These are phyloP conservation scores for Atkinsonella hypoxylon DNA, from an alignment of 2,329 filamentous ascomycete species.

Conservation along the genomic window DNA sequence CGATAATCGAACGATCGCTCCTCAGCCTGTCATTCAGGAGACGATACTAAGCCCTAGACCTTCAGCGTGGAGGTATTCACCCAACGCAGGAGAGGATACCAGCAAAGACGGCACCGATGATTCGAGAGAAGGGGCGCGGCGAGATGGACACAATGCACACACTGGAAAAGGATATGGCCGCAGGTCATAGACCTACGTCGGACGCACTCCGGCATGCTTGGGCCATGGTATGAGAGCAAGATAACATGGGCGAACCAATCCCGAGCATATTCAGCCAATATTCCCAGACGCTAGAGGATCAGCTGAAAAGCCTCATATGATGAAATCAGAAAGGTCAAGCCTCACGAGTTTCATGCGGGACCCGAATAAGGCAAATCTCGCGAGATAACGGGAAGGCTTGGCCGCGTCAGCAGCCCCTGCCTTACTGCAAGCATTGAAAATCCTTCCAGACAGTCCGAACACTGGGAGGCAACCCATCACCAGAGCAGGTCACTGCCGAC, in stretches of 20 bases:
- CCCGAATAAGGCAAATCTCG: neutral
- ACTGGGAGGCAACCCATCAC: no score
- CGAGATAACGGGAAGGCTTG: neutral
- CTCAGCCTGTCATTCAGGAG: neutral
- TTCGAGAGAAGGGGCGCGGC: neutral
- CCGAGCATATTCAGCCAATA: neutral
- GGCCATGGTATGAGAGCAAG: neutral
- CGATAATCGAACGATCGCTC: neutral
- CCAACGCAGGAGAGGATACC: neutral
- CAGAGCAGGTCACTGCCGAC: neutral
- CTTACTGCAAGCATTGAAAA: neutral
- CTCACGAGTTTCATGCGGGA: neutral
- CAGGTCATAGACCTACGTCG: neutral
- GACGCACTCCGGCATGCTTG: neutral
- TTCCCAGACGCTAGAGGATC: neutral
- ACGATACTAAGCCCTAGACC: neutral
- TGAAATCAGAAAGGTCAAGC: neutral
- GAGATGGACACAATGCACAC: neutral
- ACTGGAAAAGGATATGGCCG: slow-evolving; percentile 1
- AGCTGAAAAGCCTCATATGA: neutral
- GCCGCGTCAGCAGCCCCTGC: neutral
- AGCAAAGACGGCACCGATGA: neutral
- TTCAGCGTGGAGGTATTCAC: neutral
- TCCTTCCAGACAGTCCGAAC: neutral
- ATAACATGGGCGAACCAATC: neutral